Evolutionary conservation across 1,284 basidiomycete genomes (phyloP), one percentile per base, ranked within the genome.

Genomic region (Leccinum griseonigrum): DNA sequence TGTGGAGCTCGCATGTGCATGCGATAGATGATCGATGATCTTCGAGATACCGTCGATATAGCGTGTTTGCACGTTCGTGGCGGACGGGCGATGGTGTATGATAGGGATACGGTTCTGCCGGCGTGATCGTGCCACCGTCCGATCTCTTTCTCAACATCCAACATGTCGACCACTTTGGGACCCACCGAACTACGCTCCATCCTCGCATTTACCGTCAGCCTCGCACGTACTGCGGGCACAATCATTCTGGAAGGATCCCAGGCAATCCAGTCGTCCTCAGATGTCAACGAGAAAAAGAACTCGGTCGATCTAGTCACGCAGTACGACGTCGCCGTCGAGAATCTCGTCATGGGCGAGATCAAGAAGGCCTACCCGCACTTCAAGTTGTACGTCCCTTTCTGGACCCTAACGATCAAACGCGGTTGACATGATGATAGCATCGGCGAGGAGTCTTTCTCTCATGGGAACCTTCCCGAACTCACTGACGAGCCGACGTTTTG

Each of bases 231-330:
- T 60, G 88, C 90, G 1, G 90, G 90, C n/a, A 80, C 79, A 8
- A 75, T 92, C 59, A 91, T 93, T 60, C 77, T 90, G 4, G 83
- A 90, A 73, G 90, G 91, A 64, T 90, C 91, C 11, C 80, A 84
- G 55, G 88, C 85, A 31, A 92, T 92, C 69, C 84, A 84, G 62
- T 76, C 77, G 1, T 76, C 79, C 2, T 76, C 83, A 7, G 81
- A 82, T 67, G 81, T 93, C 58, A 85, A 86, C 67, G 88, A 93
- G 80, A 97, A 96, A 83, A 90, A 91, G 75, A 96, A 96, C 74
- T 88, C 92, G 9, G 93, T 95, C 16, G 94, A 96, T 76, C 82
- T 98, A 43, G 97, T 98, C n/a, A 98, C 97, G 0, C 92, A 98
- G 77, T 97, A 94, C 70, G 96, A 99, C 76, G 92, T 97, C 63